Base-by-base conservation (phyloP, 2,329 filamentous ascomycete species). In the Lecanicillium sp. region DNA sequence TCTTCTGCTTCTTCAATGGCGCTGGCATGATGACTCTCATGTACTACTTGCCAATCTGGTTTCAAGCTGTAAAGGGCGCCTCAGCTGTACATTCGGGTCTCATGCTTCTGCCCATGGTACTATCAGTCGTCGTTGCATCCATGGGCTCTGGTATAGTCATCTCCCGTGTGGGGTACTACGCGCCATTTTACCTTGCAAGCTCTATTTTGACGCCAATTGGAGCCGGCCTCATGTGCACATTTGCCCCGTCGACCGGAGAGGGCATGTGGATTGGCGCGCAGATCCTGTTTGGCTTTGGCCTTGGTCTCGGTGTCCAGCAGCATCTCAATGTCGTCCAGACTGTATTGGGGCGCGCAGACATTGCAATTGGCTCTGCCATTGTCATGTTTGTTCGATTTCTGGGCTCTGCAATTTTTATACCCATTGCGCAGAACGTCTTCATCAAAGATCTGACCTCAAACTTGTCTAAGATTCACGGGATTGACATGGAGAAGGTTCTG, bases 351-450 rank as follows among this genome's bases (percentile, higher is more conserved):
- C 51, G 60, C 24, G 60, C 61, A 4, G 69, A 72, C 39, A 63
- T 72, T 45, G 66, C 69, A 1, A 63, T 62, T 8, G 68, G 65
- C 3, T 68, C 67, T 3, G 67, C 69, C 2, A 53, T 57, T 7
- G 61, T 69, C 4, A 64, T 71, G 30, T 72, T 71, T 24, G 24
- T 51, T 20, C 65, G 67, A 46, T 63, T 60, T 0, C 53, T 68
- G 0, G 64, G 64, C 21, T 62, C 63, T 7, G 58, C 65, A 5
- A 49, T 76, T 0, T 76, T 74, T 48, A 64, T 77, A 17, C 67
- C 68, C 2, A 62, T 74, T 15, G 73, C 62, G 0, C 66, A 76
- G 50, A 69, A 67, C 41, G 63, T 76, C 6, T 75, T 77, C 51
- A 66, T 65, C 27, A 72, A 72, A 49, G 54, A 61, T n/a, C 62